These are phyloP conservation scores for Clarireedia paspali DNA, from an alignment of 2,329 filamentous ascomycete genomes.

Conservation along the genomic window DNA sequence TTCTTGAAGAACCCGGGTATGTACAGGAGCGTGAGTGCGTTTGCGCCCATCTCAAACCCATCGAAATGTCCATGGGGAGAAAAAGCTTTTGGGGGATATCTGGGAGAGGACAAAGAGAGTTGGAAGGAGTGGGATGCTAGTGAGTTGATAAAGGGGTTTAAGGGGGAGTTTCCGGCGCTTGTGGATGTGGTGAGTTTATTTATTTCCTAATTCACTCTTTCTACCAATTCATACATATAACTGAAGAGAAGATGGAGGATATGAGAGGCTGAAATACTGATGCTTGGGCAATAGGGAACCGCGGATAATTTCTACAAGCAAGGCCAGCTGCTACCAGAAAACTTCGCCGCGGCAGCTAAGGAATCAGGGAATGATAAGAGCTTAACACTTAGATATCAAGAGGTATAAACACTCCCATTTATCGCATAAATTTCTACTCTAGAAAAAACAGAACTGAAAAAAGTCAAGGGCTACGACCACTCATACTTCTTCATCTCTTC, in stretches of 20 bases:
- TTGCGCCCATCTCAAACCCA: conserved; percentile 86
- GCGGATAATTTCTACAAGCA: conserved; percentile 97
- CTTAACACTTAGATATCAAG: conserved; percentile 74
- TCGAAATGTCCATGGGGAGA: conserved; percentile 83
- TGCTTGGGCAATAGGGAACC: conserved; percentile 53
- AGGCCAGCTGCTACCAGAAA: conserved; percentile 86
- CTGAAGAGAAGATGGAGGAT: background rate
- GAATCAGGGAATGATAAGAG: conserved; percentile 63
- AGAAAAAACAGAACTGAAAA: conserved; percentile 8
- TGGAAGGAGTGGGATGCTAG: conserved; percentile 92
- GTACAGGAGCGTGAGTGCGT: conserved; percentile 85
- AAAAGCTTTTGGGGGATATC: conserved; percentile 89
- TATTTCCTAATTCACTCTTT: background rate
- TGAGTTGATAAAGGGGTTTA: conserved; percentile 74
- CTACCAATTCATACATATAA: too few relatives aligned
- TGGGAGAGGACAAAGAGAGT: conserved; percentile 66
- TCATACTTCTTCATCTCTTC: conserved; percentile 95
- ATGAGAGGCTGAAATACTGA: too few relatives aligned
- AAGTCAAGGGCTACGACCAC: conserved; percentile 74
- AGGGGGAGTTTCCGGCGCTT: conserved; percentile 62
- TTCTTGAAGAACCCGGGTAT: conserved; percentile 86
- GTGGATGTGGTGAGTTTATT: conserved; percentile 72
- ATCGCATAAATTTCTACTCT: background rate
- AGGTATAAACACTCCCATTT: conserved; percentile 37
- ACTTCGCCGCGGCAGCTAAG: conserved; percentile 73